Base-by-base conservation (phyloP, 2,329 filamentous ascomycete genomes). In the Boeremia lycopersici region DNA sequence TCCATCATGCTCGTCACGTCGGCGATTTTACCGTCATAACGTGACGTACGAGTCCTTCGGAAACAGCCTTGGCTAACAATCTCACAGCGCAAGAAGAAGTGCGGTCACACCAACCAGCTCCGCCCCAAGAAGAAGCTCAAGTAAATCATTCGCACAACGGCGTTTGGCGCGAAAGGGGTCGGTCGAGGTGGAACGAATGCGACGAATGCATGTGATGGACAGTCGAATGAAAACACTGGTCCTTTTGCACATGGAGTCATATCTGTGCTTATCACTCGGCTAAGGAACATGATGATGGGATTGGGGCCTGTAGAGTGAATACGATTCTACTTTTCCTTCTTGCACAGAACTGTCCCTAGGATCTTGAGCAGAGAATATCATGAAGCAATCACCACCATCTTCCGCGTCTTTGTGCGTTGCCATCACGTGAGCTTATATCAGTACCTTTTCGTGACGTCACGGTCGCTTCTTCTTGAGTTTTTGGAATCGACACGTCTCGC, bases 91-190 rank as follows among this genome's bases (percentile, higher is more conserved):
- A 98, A 98, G 92, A 93, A 93, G 86, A 98, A 98, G 89, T 98
- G 93, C 83, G 95, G 93, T 66, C 95, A 98, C 89, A 96, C 89
- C 85, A 98, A 98, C 91, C 95, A 99, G 89, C 91, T 99, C 80
- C 91, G 95, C 84, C 95, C 95, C 82, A 99, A 99, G 93, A 99
- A 99, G 93, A 99, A 99, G 93, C 88, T 96, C 80, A 96, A 97
- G 85, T 93, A 89, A 80, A 83, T 80, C 79, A 61, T 59, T 74
- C 71, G 70, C 70, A 52, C 62, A 63, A 59, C 54, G 71, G 71
- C 68, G 68, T 72, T 64, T 66, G 71, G 68, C 67, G 67, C 69
- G 67, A 44, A 62, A 58, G 56, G 65, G 59, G 56, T 58, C 57
- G 60, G 36, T 48, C 45, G 45, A 48, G 45, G 63, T 63, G 65